Evolutionary conservation across 1,139 yeast genomes (phyloP).

Genomic region (Diutina pseudorugosa): DNA sequence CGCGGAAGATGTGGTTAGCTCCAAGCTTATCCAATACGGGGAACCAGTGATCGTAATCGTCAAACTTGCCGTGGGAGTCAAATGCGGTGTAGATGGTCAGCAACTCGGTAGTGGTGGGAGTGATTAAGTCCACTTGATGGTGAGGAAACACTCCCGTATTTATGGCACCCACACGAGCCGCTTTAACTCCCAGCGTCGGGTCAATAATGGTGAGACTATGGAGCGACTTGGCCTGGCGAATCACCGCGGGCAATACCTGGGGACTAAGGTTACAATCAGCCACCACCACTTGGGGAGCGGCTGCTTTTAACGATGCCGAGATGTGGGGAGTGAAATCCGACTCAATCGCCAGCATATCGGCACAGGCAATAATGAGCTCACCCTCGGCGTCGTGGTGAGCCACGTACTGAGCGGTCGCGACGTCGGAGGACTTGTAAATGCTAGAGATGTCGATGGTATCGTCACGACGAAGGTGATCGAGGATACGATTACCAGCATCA

Average conservation of each 20-base stretch:
- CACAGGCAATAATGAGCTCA: conserved; percentile 61
- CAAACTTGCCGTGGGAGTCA: conserved; percentile 33
- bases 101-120: conserved; percentile 63
- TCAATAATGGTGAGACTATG: conserved; percentile 36
- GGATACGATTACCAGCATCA: conserved; percentile 33
- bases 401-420: conserved; percentile 56
- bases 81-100: conserved; percentile 41
- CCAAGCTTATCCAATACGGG: conserved; percentile 55
- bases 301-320: conserved; percentile 9
- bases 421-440: conserved; percentile 16
- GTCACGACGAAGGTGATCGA: conserved; percentile 14
- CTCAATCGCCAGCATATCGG: conserved; percentile 71
- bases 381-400: conserved; percentile 57
- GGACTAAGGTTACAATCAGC: conserved; percentile 60
- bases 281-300: conserved; percentile 37
- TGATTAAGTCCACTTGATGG: conserved; percentile 29
- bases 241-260: conserved; percentile 24
- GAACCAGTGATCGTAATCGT: conserved; percentile 62
- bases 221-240: conserved; percentile 10
- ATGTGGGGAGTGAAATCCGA: conserved; percentile 28
- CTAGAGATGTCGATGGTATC: conserved; percentile 28
- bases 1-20: conserved; percentile 34
- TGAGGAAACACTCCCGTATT: conserved; percentile 19
- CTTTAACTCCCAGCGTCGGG: conserved; percentile 65
- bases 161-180: conserved; percentile 22